phyloP scores from a whole-genome alignment of 78 protist species.

The Dictyostelium discoideum region DNA sequence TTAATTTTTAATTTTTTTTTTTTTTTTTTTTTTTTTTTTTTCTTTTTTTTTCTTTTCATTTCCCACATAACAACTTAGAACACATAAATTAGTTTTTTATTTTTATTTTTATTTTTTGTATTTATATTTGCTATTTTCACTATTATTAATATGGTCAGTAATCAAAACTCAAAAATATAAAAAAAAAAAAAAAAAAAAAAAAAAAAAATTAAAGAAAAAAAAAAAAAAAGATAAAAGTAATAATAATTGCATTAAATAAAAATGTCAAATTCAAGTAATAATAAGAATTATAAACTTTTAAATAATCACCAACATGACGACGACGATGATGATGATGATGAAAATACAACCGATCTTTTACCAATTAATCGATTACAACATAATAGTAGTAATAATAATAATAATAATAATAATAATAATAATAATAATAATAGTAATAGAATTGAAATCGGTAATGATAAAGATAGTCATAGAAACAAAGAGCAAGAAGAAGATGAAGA shows the following conservation, averaged over 20 bases:
- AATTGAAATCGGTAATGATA: neutral
- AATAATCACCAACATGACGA: neutral
- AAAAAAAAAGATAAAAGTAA: neutral
- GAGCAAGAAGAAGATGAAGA: neutral
- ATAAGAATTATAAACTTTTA: neutral
- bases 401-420: no score
- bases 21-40: neutral
- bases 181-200: no score
- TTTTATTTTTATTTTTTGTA: neutral
- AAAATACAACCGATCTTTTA: neutral
- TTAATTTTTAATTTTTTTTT: neutral
- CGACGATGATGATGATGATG: neutral
- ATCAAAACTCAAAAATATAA: neutral
- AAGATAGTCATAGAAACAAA: neutral
- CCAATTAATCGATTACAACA: neutral
- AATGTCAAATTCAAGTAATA: constrained; percentile 7
- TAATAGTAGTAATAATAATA: neutral
- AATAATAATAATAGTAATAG: neutral
- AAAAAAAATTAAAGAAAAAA: neutral
- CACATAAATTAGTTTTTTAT: neutral
- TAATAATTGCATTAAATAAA: neutral
- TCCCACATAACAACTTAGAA: neutral
- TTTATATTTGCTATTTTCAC: neutral
- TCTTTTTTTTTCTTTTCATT: neutral
- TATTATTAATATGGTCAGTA: neutral